Conservation (phyloP, 371 early-diverging fungal genomes). For the Mortierella sp. region DNA sequence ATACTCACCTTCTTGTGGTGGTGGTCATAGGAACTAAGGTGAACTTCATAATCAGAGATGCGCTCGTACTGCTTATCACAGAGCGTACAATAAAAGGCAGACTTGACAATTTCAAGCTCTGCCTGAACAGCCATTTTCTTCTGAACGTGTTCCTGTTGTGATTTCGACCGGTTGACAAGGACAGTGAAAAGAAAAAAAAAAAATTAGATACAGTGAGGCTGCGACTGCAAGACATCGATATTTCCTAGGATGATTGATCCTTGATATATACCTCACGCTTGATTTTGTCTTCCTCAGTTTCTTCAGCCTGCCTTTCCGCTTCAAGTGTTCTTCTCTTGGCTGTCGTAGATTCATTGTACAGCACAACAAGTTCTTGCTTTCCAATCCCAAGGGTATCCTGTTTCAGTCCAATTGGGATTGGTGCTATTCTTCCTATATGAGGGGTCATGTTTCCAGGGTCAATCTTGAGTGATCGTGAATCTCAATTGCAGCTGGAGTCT, state of each 20-base stretch:
- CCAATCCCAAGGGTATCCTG: conserved; percentile 75
- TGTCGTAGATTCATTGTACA: conserved; percentile 67
- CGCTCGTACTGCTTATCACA: conserved; percentile 87
- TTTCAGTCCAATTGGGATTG: conserved; percentile 68
- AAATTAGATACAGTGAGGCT: background rate
- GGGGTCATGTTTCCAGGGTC: background rate
- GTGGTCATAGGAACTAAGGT: conserved; percentile 84
- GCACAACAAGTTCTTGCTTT: conserved; percentile 67
- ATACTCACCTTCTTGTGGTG: conserved; percentile 74
- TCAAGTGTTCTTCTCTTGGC: conserved; percentile 73
- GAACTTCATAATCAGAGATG: conserved; percentile 81
- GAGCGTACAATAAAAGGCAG: conserved; percentile 81
- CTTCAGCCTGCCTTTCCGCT: conserved; percentile 67
- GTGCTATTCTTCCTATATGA: conserved; percentile 73
- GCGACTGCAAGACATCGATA: background rate
- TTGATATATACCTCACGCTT: conserved; percentile 43
- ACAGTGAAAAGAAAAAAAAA: background rate
- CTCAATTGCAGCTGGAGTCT: too few species aligned
- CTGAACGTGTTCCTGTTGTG: conserved; percentile 59
- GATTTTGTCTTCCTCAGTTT: conserved; percentile 63
- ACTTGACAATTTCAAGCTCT: conserved; percentile 73
- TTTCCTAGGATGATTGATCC: background rate
- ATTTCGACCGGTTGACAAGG: background rate
- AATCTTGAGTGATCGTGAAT: background rate
- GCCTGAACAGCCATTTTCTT: conserved; percentile 64